Evolutionary conservation across 2,329 filamentous ascomycete species (phyloP), one percentile per base, ranked within the genome.

Genomic region (Byssothecium circinans): DNA sequence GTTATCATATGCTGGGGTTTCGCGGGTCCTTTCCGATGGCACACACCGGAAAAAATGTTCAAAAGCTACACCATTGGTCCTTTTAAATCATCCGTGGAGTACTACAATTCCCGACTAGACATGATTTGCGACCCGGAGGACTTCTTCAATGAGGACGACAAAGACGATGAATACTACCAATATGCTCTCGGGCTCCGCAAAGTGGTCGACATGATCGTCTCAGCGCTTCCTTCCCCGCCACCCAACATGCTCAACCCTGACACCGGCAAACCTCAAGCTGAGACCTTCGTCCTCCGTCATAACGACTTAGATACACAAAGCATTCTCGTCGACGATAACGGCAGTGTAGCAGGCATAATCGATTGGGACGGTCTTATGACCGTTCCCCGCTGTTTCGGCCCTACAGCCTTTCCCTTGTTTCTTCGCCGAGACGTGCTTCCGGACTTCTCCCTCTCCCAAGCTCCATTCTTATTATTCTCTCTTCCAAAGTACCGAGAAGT

Each of bases 311-410:
- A 34, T 34, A n/a, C n/a, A 14, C 30, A 64, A n/a, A 66, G 65
- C 44, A 58, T 64, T 27, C 45, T 63, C 4, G 46, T 51, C 27
- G 50, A 58, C 34, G 37, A 44, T 4, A 33, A 39, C 1, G 59
- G 57, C n/a, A 40, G 52, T 18, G 46, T 61, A 1, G 58, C 52
- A 0, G 62, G 54, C 4, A 57, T 67, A 23, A 42, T 65, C 8
- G 53, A 58, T 27, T 58, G 55, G 55, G 49, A 58, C 17, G 46
- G 39, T 2, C 40, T 46, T 3, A 34, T 51, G 10, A 34, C 52
- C 7, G 44, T 44, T 14, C 53, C 55, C 3, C 55, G 55, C 29
- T 58, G 55, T 12, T 19, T 53, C 15, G 52, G 57, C 4, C 44
- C 49, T 3, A 15, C 56, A 0, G 45, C 57, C 3, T 29, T 52